phyloP scores from a whole-genome alignment of 108 stramenopile species.

The Nitzschia putrida region DNA sequence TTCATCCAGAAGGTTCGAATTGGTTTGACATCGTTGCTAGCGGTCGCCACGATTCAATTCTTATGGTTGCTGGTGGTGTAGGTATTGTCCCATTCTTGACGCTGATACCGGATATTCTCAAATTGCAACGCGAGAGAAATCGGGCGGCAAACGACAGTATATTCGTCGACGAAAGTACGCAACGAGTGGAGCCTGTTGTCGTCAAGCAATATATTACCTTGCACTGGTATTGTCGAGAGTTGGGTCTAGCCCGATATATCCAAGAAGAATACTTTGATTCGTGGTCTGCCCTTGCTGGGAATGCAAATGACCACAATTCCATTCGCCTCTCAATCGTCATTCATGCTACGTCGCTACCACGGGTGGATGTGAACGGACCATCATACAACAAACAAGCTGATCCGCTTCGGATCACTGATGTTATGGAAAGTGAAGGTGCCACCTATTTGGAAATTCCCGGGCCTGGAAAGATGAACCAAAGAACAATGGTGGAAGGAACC shows the following conservation, averaged over 20 bases:
- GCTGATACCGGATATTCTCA: not conserved
- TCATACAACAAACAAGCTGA: too few relatives aligned
- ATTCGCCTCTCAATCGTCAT: too few relatives aligned
- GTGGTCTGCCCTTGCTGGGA: not conserved
- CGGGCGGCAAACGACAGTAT: too few relatives aligned
- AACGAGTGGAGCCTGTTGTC: not conserved
- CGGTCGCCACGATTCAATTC: constrained; percentile 8
- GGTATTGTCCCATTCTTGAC: constrained; percentile 32
- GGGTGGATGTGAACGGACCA: too few relatives aligned
- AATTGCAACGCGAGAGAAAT: too few relatives aligned
- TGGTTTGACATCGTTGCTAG: constrained; percentile 6
- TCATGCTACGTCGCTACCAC: too few relatives aligned
- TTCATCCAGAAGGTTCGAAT: constrained; percentile 2
- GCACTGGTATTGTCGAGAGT: constrained; percentile 33
- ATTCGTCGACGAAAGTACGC: not conserved
- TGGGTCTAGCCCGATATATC: constrained; percentile 18
- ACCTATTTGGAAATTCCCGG: not conserved
- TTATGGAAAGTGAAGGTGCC: too few relatives aligned
- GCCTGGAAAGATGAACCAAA: not conserved
- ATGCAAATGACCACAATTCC: too few relatives aligned
- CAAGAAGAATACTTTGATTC: not conserved
- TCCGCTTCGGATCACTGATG: too few relatives aligned
- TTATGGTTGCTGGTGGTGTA: constrained; percentile 30
- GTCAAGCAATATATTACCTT: not conserved
- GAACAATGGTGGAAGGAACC: not conserved